phyloP scores from a whole-genome alignment of 768 basidiomycete genomes.

The Leccinum imitatum region DNA sequence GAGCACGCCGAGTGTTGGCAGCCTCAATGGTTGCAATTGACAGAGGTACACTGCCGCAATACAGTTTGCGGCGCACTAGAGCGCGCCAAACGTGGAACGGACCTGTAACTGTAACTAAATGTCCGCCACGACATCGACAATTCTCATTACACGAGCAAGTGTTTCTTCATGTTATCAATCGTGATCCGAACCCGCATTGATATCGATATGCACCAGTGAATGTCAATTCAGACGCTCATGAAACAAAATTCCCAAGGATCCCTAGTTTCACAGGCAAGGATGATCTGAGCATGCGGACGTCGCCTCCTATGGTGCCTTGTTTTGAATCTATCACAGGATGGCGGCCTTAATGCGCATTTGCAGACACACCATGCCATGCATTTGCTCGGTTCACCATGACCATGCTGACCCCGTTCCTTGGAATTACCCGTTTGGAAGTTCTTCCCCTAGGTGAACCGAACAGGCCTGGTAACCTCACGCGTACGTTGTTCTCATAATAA shows the following conservation, averaged over 20 bases:
- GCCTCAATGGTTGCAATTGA: too few relatives aligned
- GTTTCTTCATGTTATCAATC: not conserved
- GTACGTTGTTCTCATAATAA: not conserved
- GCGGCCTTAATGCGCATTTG: not conserved
- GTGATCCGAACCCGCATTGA: not conserved
- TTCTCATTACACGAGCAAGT: not conserved
- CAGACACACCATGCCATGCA: not conserved
- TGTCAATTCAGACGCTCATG: not conserved
- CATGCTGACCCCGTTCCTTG: not conserved
- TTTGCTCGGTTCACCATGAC: not conserved
- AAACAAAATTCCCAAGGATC: not conserved
- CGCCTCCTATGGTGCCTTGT: not conserved
- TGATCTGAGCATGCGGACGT: not conserved
- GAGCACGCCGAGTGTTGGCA: too few relatives aligned
- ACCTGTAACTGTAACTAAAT: not conserved
- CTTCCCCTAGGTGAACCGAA: not conserved
- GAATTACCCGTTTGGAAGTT: not conserved
- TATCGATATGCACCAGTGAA: not conserved
- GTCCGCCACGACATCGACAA: not conserved
- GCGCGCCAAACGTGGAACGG: not conserved
- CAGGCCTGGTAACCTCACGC: not conserved
- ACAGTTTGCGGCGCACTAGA: not conserved
- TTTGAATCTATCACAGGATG: not conserved
- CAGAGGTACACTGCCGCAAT: too few relatives aligned
- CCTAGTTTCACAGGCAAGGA: not conserved